phyloP scores from a whole-genome alignment of 2,329 filamentous ascomycete genomes.

The Colletotrichum agaves region DNA sequence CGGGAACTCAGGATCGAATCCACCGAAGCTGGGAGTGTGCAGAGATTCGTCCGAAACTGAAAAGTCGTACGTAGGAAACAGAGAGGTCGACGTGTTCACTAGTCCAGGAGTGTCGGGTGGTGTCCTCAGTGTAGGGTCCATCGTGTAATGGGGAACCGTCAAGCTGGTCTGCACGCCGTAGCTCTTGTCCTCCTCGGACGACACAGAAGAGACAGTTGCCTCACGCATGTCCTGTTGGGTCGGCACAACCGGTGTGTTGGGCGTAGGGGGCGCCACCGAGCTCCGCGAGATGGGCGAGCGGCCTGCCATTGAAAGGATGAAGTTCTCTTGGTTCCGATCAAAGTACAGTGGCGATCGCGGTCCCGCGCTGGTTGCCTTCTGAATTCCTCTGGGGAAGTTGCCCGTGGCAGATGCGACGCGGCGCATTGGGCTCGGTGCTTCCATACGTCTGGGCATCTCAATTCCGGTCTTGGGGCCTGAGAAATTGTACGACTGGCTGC shows the following conservation, averaged over 20 bases:
- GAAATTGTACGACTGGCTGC: constrained; percentile 54
- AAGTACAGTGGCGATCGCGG: constrained; percentile 57
- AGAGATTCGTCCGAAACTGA: constrained; percentile 59
- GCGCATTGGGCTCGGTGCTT: constrained; percentile 61
- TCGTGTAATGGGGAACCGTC: constrained; percentile 42
- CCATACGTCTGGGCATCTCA: constrained; percentile 57
- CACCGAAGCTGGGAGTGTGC: constrained; percentile 57
- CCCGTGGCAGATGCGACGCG: constrained; percentile 65
- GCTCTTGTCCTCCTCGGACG: constrained; percentile 51
- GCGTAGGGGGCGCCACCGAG: constrained; percentile 60
- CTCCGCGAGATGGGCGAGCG: constrained; percentile 55
- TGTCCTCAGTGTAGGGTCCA: constrained; percentile 60
- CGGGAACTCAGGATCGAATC: constrained; percentile 56
- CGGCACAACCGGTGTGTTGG: constrained; percentile 58
- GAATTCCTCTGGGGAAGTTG: constrained; percentile 52
- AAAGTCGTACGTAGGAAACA: constrained; percentile 51
- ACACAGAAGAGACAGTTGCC: constrained; percentile 50
- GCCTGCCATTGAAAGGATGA: constrained; percentile 52
- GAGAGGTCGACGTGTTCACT: constrained; percentile 53
- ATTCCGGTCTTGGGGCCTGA: constrained; percentile 57
- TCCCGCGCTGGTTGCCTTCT: constrained; percentile 49
- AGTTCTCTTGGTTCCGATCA: constrained; percentile 57
- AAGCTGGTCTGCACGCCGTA: constrained; percentile 38
- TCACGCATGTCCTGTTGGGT: constrained; percentile 53
- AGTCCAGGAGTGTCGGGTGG: constrained; percentile 65